Conservation (phyloP, 2,329 filamentous ascomycete genomes). For the Aspergillus japonicus region DNA sequence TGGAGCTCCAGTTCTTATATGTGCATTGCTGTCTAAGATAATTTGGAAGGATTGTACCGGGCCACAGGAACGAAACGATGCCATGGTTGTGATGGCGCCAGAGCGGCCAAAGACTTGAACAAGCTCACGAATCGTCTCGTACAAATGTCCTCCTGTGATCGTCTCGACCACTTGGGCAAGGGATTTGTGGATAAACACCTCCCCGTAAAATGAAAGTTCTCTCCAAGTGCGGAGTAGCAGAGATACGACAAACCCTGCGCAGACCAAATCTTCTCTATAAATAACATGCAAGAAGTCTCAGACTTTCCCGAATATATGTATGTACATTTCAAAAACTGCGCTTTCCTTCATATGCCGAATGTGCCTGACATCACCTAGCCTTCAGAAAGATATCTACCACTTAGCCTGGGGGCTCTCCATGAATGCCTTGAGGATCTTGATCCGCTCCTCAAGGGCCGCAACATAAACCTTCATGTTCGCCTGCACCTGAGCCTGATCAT, state of each 20-base stretch:
- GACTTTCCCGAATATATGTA: conserved; percentile 6
- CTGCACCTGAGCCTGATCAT: conserved; percentile 54
- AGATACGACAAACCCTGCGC: neutral
- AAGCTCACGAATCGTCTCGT: too few relatives aligned
- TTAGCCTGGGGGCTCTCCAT: conserved; percentile 54
- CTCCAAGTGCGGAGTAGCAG: neutral
- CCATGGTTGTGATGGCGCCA: too few relatives aligned
- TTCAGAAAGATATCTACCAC: conserved; percentile 32
- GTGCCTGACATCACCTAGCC: conserved; percentile 2
- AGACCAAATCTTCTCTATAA: conserved; percentile 1
- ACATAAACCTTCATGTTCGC: conserved; percentile 70
- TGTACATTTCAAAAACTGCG: conserved; percentile 7
- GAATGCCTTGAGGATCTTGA: conserved; percentile 71
- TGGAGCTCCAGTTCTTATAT: conserved; percentile 17
- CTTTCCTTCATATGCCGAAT: conserved; percentile 4
- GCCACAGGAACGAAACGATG: too few relatives aligned
- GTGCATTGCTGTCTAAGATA: conserved; percentile 14
- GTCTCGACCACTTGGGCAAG: too few relatives aligned
- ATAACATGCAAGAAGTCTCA: conserved; percentile 9
- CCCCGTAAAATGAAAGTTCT: too few relatives aligned
- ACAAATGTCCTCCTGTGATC: too few relatives aligned
- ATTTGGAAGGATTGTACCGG: too few relatives aligned
- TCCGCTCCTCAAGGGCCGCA: conserved; percentile 70
- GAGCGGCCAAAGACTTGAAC: too few relatives aligned
- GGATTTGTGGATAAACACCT: too few relatives aligned